These are phyloP conservation scores for Chrysanthemum seticuspe DNA, from an alignment of 129 eudicot genomes.

Conservation along the genomic window DNA sequence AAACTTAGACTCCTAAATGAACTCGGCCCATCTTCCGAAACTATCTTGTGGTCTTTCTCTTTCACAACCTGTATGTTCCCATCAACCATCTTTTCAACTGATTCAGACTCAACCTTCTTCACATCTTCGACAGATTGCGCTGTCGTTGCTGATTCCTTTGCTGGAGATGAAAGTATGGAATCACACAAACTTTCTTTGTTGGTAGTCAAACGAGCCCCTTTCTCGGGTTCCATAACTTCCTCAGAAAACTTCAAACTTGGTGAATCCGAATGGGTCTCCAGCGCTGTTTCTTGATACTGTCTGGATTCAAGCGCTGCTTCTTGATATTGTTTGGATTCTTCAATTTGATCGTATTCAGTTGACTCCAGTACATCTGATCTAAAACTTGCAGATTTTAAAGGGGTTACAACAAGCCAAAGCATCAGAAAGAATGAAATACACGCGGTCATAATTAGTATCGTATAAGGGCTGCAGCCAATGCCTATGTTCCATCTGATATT, in stretches of 20 bases:
- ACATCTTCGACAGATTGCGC: conserved; percentile 35
- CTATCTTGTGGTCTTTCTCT: conserved; percentile 37
- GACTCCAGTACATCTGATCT: conserved; percentile 52
- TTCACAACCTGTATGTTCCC: conserved; percentile 46
- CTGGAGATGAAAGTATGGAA: conserved; percentile 10
- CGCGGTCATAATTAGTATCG: conserved; percentile 50
- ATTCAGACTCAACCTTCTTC: conserved; percentile 37
- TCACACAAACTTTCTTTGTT: conserved; percentile 53
- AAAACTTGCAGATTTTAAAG: conserved; percentile 64
- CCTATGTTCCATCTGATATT: conserved; percentile 75
- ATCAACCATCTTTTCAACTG: conserved; percentile 51
- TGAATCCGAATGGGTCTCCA: conserved; percentile 29
- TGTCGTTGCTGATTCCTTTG: conserved; percentile 31
- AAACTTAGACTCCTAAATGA: conserved; percentile 63
- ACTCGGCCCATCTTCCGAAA: conserved; percentile 63
- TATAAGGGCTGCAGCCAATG: conserved; percentile 32
- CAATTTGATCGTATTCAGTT: conserved; percentile 32
- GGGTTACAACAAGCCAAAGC: conserved; percentile 81
- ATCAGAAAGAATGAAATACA: conserved; percentile 51
- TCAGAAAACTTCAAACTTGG: conserved; percentile 40
- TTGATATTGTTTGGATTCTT: conserved; percentile 29
- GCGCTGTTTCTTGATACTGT: conserved; percentile 36
- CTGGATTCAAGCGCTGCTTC: conserved; percentile 26
- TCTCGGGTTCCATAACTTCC: conserved; percentile 47
- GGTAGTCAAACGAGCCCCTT: conserved; percentile 34